A percentile compares a stretch with the other conserved stretches of the same genome.
These are phyloP conservation scores for Boletus bicolor DNA, from an alignment of 768 basidiomycete species.

Conservation along the genomic window DNA sequence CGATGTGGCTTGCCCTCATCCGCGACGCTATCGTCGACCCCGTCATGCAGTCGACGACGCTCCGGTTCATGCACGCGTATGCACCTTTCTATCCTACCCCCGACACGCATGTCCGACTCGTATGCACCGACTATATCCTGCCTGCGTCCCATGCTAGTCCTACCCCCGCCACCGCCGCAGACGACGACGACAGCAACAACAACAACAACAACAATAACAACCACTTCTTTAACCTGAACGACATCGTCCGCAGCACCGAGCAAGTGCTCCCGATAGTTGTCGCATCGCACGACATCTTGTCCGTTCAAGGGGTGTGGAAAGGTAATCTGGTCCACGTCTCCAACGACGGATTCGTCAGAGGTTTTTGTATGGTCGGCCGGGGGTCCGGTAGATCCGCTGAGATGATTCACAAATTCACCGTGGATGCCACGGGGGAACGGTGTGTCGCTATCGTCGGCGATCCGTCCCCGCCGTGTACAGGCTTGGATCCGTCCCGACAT, in stretches of 20 bases:
- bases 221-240: background rate
- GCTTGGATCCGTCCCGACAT: background rate
- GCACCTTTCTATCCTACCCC: background rate
- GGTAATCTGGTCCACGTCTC: constrained; percentile 17
- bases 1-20: constrained; percentile 13
- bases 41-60: constrained; percentile 10
- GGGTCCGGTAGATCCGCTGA: background rate
- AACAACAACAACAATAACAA: background rate
- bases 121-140: constrained; percentile 18
- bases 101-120: constrained; percentile 5
- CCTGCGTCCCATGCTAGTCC: background rate
- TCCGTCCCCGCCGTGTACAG: constrained; percentile 5
- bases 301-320: constrained; percentile 9
- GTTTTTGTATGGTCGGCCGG: constrained; percentile 1
- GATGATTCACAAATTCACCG: constrained; percentile 11
- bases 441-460: constrained; percentile 14
- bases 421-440: constrained; percentile 18
- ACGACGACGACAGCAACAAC: background rate
- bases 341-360: constrained; percentile 15
- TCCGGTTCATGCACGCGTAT: constrained; percentile 21
- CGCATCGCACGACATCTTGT: constrained; percentile 10
- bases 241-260: constrained; percentile 7
- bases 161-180: background rate
- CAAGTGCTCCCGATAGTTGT: constrained; percentile 8
- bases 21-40: constrained; percentile 11